Evolutionary conservation across 2,329 filamentous ascomycete species (phyloP).

Genomic region (Penicillium sp.): DNA sequence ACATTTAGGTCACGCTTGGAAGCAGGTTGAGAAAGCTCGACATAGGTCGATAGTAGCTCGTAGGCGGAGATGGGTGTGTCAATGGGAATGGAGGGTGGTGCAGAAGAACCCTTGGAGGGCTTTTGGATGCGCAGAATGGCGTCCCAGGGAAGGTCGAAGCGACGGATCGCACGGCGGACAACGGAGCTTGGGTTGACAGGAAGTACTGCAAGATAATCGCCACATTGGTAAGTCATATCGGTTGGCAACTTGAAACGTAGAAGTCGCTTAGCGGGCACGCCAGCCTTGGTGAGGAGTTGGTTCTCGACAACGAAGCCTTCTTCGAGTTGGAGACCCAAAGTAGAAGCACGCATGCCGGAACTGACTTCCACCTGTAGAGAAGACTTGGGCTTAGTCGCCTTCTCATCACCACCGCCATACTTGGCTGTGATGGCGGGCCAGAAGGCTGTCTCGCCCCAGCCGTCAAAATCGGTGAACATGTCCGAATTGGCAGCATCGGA

Average conservation of each 20-base stretch:
- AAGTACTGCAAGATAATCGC: slow-evolving; percentile 76
- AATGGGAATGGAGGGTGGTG: slow-evolving; percentile 53
- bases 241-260: slow-evolving; percentile 71
- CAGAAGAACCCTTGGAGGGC: slow-evolving; percentile 50
- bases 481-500: slow-evolving; percentile 67
- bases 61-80: slow-evolving; percentile 62
- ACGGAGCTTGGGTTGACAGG: slow-evolving; percentile 69
- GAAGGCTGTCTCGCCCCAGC: slow-evolving; percentile 65
- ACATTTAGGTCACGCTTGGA: slow-evolving; percentile 66
- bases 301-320: slow-evolving; percentile 64
- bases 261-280: slow-evolving; percentile 63
- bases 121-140: slow-evolving; percentile 65
- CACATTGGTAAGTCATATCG: slow-evolving; percentile 68
- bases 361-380: slow-evolving; percentile 55
- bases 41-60: slow-evolving; percentile 69
- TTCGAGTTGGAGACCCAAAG: slow-evolving; percentile 66
- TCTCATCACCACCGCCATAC: slow-evolving; percentile 31
- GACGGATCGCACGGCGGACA: slow-evolving; percentile 65
- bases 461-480: slow-evolving; percentile 71
- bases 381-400: slow-evolving; percentile 39
- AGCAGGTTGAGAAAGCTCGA: slow-evolving; percentile 73
- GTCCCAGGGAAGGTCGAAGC: slow-evolving; percentile 72
- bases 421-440: slow-evolving; percentile 56
- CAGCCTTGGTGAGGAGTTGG: slow-evolving; percentile 55
- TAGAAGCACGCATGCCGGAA: slow-evolving; percentile 57